Evolutionary conservation across 306 rosid genomes (phyloP).

Genomic region (Fragaria ananassa): DNA sequence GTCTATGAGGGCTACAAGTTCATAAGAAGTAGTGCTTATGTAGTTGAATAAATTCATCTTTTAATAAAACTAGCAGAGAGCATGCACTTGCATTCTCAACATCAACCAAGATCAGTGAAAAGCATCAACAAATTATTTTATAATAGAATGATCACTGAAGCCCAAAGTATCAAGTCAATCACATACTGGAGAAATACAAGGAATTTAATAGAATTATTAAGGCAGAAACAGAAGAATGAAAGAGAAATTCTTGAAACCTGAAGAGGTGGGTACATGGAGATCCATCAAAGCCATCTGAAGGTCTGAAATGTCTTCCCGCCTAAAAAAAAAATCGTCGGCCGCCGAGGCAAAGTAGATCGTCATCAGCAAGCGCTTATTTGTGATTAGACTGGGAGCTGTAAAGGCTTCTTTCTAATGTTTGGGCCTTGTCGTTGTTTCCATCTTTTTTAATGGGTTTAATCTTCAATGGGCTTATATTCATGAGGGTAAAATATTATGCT

Average conservation of each 20-base stretch:
- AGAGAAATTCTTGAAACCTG: neutral
- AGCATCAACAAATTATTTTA: neutral
- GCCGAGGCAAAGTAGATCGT: neutral
- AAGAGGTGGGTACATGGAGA: neutral
- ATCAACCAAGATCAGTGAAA: neutral
- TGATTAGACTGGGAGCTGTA: no score
- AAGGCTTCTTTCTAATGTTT: no score
- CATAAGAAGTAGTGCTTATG: neutral
- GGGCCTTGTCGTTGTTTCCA: no score
- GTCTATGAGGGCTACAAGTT: neutral
- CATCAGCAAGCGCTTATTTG: neutral
- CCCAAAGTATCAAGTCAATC: no score
- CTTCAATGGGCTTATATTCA: no score
- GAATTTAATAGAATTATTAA: neutral
- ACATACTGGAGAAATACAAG: no score
- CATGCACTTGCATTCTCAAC: neutral
- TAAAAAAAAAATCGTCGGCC: neutral
- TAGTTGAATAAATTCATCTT: neutral
- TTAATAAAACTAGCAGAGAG: neutral
- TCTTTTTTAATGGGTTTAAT: no score
- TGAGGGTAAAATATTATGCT: no score
- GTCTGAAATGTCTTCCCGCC: neutral
- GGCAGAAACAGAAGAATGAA: neutral
- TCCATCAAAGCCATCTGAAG: neutral
- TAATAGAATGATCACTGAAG: neutral